Evolutionary conservation across 2,329 filamentous ascomycete genomes (phyloP).

Genomic region (Colletotrichum noveboracense): DNA sequence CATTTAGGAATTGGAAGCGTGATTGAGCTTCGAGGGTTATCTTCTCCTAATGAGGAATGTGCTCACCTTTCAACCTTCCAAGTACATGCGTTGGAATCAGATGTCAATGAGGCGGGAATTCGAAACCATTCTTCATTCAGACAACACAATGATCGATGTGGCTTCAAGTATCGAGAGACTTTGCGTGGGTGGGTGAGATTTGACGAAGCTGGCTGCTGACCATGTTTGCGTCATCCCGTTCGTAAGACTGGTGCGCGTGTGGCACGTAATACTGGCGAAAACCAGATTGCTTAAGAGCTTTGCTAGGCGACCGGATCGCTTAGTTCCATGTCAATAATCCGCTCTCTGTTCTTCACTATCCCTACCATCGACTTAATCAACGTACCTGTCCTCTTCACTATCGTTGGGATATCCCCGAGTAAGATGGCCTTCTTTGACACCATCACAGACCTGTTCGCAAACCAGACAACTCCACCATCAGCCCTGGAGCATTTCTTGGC

Average conservation of each 20-base stretch:
- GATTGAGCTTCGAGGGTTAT: background rate
- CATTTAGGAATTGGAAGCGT: background rate
- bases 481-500: background rate
- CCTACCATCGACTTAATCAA: background rate
- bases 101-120: rapidly evolving
- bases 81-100: background rate
- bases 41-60: background rate
- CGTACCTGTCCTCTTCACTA: background rate
- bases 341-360: background rate
- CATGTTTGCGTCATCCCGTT: background rate
- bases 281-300: background rate
- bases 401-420: background rate
- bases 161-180: background rate
- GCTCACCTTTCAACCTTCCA: background rate
- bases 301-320: background rate
- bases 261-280: background rate
- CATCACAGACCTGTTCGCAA: background rate
- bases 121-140: background rate
- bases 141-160: background rate
- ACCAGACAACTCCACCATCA: background rate
- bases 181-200: background rate
- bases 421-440: background rate
- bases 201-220: background rate
- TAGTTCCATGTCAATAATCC: background rate
- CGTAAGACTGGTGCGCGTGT: background rate